Evolutionary conservation across 2,329 filamentous ascomycete species (phyloP), one percentile per base, ranked within the genome.

Genomic region (Colletotrichum eremochloae): DNA sequence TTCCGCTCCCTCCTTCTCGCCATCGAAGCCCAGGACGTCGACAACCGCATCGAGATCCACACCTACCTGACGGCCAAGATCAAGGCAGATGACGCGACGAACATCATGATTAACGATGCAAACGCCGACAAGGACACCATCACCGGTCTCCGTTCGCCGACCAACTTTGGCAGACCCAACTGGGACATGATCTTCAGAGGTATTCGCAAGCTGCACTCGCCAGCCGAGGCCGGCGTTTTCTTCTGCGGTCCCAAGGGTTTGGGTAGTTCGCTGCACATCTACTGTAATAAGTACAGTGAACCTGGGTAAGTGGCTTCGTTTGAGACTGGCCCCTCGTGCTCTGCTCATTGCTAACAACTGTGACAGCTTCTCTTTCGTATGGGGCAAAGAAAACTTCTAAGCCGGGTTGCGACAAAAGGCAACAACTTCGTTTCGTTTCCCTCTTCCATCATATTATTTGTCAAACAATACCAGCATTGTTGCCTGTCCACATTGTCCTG

Each of bases 41-140:
- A 94, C 78, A 91, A 94, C 82, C 89, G 92, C 74, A 96, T 97
- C 81, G 94, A 97, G 83, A 96, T 97, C 73, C 94, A 96, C 82
- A 95, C 93, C 0, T 97, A 96, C 81, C 88, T 97, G 69, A 96
- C 94, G 3, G 94, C 93, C 78, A 94, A 93, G 86, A 95, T 96
- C 84, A 94, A 95, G 85, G 89, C 90, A 36, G 93, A 95, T 80
- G 94, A 96, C 79, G 93, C 93, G 62, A 95, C 93, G 57, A 96
- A 96, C 84, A 96, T 96, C 84, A 96, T 96, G 93, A 95, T 96
- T 86, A 95, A 96, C 84, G 93, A 95, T 77, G 93, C 92, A 80
- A 94, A 95, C 79, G 92, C 92, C 75, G 93, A 96, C 80, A 93
- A 92, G 81, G 93, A 96, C 80, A 91, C 93, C 77, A 95, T 96